These are phyloP conservation scores for Coniella vitis DNA, from an alignment of 2,329 filamentous ascomycete species.

Conservation along the genomic window DNA sequence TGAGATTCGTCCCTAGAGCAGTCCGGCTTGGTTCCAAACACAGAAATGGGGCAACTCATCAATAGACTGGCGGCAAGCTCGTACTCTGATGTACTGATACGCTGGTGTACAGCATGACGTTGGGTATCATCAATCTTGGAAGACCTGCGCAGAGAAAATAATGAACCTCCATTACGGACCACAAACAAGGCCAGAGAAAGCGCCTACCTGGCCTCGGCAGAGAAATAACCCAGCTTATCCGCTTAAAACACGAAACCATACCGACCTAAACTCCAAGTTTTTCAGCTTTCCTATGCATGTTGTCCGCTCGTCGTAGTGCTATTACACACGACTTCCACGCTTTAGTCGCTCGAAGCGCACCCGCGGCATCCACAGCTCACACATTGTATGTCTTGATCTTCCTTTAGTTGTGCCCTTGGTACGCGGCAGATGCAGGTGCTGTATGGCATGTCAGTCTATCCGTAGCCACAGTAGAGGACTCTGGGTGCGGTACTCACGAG, in stretches of 20 bases:
- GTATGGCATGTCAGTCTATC: not conserved
- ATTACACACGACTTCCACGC: not conserved
- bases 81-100: not conserved
- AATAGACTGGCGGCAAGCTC: conserved; percentile 22
- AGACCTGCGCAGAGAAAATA: conserved; percentile 7
- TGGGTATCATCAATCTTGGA: not conserved
- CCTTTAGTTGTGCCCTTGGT: conserved; percentile 81
- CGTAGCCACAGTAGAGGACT: no score
- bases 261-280: conserved; percentile 12
- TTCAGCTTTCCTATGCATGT: not conserved
- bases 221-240: conserved; percentile 9
- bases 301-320: not conserved
- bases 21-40: conserved; percentile 56
- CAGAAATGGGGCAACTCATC: conserved; percentile 46
- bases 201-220: conserved; percentile 1
- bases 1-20: conserved; percentile 64
- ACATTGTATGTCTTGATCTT: conserved; percentile 84
- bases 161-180: conserved; percentile 14
- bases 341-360: conserved; percentile 76
- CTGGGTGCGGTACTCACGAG: conserved; percentile 34
- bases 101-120: conserved; percentile 9
- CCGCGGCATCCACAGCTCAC: conserved; percentile 92
- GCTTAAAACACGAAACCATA: not conserved
- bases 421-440: conserved; percentile 91
- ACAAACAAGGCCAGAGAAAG: not conserved